A percentile compares a stretch with the other conserved stretches of the same genome.
Conservation (phyloP, 2,329 filamentous ascomycete genomes). For the Moelleriella libera region DNA sequence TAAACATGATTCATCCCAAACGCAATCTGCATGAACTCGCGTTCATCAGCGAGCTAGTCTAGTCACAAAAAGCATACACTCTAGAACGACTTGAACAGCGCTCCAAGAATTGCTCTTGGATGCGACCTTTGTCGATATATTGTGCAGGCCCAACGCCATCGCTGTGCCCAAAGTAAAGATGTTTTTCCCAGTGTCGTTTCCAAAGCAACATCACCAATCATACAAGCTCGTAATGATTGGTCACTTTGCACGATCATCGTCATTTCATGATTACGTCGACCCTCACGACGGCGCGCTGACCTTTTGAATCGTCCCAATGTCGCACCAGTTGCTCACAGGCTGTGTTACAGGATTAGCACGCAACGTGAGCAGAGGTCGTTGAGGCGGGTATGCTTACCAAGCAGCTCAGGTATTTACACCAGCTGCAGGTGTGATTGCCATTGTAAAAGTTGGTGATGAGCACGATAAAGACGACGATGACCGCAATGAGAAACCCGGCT, state of each 20-base stretch:
- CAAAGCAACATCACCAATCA: neutral
- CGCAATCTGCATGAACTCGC: too few species aligned
- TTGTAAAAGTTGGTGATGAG: conserved; percentile 86
- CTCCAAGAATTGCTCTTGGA: too few species aligned
- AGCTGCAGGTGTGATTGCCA: conserved; percentile 59
- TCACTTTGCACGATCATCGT: too few species aligned
- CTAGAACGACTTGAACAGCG: too few species aligned
- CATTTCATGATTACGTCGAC: too few species aligned
- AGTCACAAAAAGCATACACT: too few species aligned
- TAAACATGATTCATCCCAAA: too few species aligned
- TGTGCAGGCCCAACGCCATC: conserved; percentile 14
- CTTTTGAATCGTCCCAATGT: conserved; percentile 25
- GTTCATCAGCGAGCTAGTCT: too few species aligned
- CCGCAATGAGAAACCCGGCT: conserved; percentile 61
- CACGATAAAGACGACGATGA: conserved; percentile 73
- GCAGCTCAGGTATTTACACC: conserved; percentile 94
- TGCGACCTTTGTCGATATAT: too few species aligned
- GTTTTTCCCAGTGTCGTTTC: conserved; percentile 1
- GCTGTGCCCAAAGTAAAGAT: conserved; percentile 14
- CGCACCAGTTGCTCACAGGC: conserved; percentile 56
- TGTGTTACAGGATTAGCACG: conserved; percentile 12
- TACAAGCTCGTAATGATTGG: too few species aligned
- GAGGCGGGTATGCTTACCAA: conserved; percentile 47
- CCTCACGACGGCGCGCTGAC: too few species aligned
- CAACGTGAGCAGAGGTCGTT: neutral